Percentiles rank a stretch among this genome's conserved stretches.
Conservation (phyloP, 2,329 filamentous ascomycete genomes). For the Aspergillus hortae region DNA sequence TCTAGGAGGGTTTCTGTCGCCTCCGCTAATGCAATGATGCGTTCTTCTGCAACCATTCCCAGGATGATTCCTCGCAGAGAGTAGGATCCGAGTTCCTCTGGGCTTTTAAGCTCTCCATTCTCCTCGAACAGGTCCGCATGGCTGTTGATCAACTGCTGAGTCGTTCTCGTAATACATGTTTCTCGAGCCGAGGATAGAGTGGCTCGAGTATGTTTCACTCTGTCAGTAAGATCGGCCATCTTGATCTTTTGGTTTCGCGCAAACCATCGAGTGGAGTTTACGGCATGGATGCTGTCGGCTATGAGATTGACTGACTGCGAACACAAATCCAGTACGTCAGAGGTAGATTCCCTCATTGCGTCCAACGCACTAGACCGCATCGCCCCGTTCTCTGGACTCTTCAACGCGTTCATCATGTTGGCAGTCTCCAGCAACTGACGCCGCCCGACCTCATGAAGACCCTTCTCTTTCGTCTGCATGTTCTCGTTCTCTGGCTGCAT, state of each 20-base stretch:
- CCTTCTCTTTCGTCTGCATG: constrained; percentile 11
- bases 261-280: constrained; percentile 28
- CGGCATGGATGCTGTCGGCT: constrained; percentile 22
- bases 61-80: constrained; percentile 41
- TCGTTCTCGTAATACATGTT: constrained; percentile 30
- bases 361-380: constrained; percentile 31
- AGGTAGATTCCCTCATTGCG: constrained; percentile 28
- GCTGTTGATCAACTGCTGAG: constrained; percentile 35
- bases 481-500: neutral
- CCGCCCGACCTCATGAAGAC: constrained; percentile 19
- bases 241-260: constrained; percentile 11
- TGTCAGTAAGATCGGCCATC: constrained; percentile 11
- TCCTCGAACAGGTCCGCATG: constrained; percentile 16
- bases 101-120: constrained; percentile 21
- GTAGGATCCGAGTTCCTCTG: constrained; percentile 41
- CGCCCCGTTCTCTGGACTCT: constrained; percentile 33
- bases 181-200: constrained; percentile 23
- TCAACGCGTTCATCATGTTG: constrained; percentile 35
- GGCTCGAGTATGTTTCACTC: constrained; percentile 12
- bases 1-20: constrained; percentile 26
- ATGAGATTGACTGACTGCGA: constrained; percentile 19
- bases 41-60: constrained; percentile 47
- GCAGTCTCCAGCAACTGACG: constrained; percentile 33
- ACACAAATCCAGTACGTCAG: constrained; percentile 22
- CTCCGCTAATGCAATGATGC: constrained; percentile 25